Conservation (phyloP, 2,329 filamentous ascomycete genomes). For the Atkinsonella texensis region DNA sequence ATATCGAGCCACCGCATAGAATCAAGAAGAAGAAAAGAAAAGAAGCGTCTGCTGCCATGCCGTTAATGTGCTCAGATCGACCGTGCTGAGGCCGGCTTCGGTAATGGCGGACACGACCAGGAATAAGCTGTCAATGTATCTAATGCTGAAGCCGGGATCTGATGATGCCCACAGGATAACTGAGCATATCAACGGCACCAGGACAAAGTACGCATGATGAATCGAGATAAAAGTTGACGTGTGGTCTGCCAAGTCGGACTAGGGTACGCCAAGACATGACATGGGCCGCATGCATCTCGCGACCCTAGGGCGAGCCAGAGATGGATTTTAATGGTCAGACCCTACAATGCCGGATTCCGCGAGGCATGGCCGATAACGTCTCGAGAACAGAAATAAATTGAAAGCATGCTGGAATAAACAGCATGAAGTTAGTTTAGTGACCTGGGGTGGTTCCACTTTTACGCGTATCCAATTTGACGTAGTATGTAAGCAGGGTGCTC, state of each 20-base stretch:
- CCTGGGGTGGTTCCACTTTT: too few species aligned
- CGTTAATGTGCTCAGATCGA: conserved; percentile 50
- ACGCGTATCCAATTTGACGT: too few species aligned
- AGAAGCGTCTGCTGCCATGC: conserved; percentile 57
- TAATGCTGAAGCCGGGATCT: conserved; percentile 36
- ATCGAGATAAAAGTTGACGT: conserved; percentile 51
- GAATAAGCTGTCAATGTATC: conserved; percentile 55
- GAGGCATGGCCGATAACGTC: not conserved
- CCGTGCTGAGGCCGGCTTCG: conserved; percentile 54
- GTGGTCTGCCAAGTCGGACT: conserved; percentile 19
- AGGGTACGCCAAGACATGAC: not conserved
- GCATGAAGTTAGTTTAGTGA: too few species aligned
- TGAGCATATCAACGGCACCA: conserved; percentile 40
- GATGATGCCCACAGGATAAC: conserved; percentile 50
- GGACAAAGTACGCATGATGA: conserved; percentile 56
- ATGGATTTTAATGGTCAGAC: not conserved
- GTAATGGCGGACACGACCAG: conserved; percentile 55
- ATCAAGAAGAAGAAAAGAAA: conserved; percentile 50
- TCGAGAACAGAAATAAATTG: too few species aligned
- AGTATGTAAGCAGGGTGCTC: too few species aligned
- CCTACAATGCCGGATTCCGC: not conserved
- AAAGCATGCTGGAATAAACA: too few species aligned
- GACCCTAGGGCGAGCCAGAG: not conserved
- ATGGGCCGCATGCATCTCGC: not conserved
- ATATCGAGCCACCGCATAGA: conserved; percentile 53